These are phyloP conservation scores for Aspergillus caelatus DNA, from an alignment of 2,329 filamentous ascomycete species.

Conservation along the genomic window DNA sequence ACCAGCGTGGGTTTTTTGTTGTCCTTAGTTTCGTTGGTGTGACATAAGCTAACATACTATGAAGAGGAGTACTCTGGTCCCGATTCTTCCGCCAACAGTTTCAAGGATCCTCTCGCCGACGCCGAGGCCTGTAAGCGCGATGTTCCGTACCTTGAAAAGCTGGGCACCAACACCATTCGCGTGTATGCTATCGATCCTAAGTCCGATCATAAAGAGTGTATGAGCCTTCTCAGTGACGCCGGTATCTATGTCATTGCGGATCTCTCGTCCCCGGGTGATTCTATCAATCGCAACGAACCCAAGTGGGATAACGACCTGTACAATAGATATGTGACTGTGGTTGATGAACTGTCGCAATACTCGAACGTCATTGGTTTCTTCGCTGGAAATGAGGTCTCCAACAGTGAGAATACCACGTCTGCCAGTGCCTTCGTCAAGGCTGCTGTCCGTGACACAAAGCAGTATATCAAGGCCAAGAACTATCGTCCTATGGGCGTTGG, in stretches of 20 bases:
- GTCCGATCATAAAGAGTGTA: constrained; percentile 76
- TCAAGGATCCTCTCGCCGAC: constrained; percentile 80
- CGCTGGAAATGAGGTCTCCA: constrained; percentile 94
- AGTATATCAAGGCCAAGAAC: constrained; percentile 77
- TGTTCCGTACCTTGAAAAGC: constrained; percentile 73
- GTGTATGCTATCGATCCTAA: constrained; percentile 87
- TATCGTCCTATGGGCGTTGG: constrained; percentile 82
- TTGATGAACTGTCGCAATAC: constrained; percentile 79
- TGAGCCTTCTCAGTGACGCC: constrained; percentile 75
- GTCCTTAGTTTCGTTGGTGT: neutral
- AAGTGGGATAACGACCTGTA: constrained; percentile 78
- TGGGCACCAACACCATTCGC: constrained; percentile 87
- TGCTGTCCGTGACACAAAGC: constrained; percentile 90
- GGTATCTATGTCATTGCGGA: constrained; percentile 96
- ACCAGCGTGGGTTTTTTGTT: constrained; percentile 63
- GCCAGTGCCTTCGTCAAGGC: constrained; percentile 96
- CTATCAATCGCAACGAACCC: constrained; percentile 80
- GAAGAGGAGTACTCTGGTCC: constrained; percentile 65
- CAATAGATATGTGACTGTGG: constrained; percentile 75
- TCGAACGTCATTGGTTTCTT: constrained; percentile 94
- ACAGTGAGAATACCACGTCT: constrained; percentile 80
- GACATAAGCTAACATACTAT: neutral
- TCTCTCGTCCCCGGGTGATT: constrained; percentile 75
- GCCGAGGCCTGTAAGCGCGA: constrained; percentile 73
- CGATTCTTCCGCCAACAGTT: constrained; percentile 56